Evolutionary conservation across 2,329 filamentous ascomycete species (phyloP), one percentile per base, ranked within the genome.

Genomic region (Neoascochyta sp.): DNA sequence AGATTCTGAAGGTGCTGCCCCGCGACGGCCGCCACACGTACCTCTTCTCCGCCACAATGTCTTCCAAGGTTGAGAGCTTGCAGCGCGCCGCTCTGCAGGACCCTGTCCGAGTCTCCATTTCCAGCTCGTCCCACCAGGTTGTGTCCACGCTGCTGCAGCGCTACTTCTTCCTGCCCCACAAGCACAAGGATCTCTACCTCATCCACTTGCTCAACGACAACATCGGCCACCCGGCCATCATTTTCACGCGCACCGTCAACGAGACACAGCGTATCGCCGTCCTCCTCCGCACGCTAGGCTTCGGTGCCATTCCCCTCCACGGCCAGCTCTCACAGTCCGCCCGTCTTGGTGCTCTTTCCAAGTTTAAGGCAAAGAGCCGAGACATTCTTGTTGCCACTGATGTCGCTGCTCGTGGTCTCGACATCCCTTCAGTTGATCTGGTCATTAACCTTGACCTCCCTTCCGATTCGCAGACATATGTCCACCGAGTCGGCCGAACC

Each of bases 41-140:
- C 33, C 81, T 98, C 22, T 96, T 95, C 71, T 92, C 84, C 4
- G 90, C 92, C 2, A 98, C 92, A 9, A 90, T 96, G 75, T 88
- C 81, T 50, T 88, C 81, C 39, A 95, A 95, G 62, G 84, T 98
- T 36, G 92, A 96, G 64, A 87, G 81, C 29, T 70, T 98, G 25
- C 92, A 96, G 60, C 80, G 92, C 29, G 92, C 92, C 12, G 89
- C 85, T 39, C 72, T 98, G 32, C 80, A 80, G 24, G 88, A 94
- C 50, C 90, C 90, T 0, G 71, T 93, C 5, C 77, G 85, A 16
- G 83, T 96, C 35, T 86, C 81, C 57, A 82, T 95, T 54, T 87
- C 80, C 38, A 77, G 76, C 34, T 86, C 76, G 62, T 89, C 87
- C 57, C 92, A 95, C 64, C 87, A 94, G 64, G 95, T 89, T 2